A percentile compares a stretch with the other conserved stretches of the same genome.
Evolutionary conservation across 495 filamentous ascomycete species (phyloP).

Genomic region (Hyphodiscus hymeniophilus): DNA sequence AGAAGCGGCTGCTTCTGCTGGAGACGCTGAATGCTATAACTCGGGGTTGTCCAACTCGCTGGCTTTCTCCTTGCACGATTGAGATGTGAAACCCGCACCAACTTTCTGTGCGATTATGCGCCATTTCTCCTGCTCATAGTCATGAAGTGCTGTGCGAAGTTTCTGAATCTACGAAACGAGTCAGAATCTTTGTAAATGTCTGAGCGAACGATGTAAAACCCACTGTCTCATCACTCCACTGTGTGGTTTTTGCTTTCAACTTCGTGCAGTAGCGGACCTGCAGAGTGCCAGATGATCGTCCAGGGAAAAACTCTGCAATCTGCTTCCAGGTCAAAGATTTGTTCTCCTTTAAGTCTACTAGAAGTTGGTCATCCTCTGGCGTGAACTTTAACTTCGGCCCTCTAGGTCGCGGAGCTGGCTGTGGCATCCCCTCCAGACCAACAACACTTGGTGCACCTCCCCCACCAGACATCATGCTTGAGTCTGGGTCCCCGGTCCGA

Average conservation of each 20-base stretch:
- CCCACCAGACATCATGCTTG: slow-evolving; percentile 25
- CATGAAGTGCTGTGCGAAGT: slow-evolving; percentile 69
- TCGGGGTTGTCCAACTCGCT: too few species aligned
- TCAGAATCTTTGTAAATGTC: slow-evolving; percentile 1
- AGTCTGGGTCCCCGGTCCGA: slow-evolving; percentile 39
- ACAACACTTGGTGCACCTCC: slow-evolving; percentile 61
- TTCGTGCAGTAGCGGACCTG: slow-evolving; percentile 94
- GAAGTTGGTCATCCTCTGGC: slow-evolving; percentile 73
- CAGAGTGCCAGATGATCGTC: slow-evolving; percentile 75
- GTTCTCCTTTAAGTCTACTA: slow-evolving; percentile 86
- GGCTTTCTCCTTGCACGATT: slow-evolving; percentile 76
- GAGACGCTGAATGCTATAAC: slow-evolving; percentile 49
- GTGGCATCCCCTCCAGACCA: slow-evolving; percentile 75
- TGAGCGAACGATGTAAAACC: slow-evolving; percentile 25
- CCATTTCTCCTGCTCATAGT: slow-evolving; percentile 90
- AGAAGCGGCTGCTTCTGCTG: slow-evolving; percentile 43
- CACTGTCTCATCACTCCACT: slow-evolving; percentile 89
- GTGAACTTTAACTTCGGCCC: slow-evolving; percentile 88
- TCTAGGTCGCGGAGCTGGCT: slow-evolving; percentile 63
- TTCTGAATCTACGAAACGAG: slow-evolving; percentile 54
- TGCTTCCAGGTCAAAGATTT: slow-evolving; percentile 93
- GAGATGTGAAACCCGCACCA: slow-evolving; percentile 74
- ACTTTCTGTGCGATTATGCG: slow-evolving; percentile 80
- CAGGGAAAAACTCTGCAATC: slow-evolving; percentile 90
- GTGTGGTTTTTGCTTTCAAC: slow-evolving; percentile 82